These are phyloP conservation scores for Fraxinus latifolia DNA, from an alignment of 305 asterid genomes.

Conservation along the genomic window DNA sequence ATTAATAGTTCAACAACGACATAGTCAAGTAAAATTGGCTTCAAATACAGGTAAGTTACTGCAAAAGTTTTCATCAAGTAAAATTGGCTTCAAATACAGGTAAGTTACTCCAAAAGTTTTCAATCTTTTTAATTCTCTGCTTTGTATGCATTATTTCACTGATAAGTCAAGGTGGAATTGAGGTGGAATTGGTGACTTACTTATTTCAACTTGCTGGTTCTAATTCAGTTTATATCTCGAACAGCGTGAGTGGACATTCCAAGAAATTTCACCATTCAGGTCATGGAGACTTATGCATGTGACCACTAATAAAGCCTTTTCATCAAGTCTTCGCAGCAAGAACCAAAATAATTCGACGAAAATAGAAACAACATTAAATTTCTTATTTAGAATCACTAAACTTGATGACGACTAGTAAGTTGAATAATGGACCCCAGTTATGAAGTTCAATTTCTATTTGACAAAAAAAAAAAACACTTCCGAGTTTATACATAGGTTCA, in stretches of 20 bases:
- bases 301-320: neutral
- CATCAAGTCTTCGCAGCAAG: neutral
- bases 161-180: neutral
- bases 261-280: neutral
- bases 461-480: neutral
- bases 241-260: neutral
- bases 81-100: neutral
- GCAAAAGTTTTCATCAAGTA: neutral
- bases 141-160: neutral
- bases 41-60: neutral
- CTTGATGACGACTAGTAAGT: neutral
- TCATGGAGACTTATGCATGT: neutral
- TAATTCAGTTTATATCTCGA: neutral
- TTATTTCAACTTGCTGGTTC: neutral
- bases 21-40: neutral
- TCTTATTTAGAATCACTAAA: neutral
- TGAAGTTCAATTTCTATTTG: neutral
- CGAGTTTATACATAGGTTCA: slow-evolving; percentile 19
- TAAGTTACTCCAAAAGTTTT: neutral
- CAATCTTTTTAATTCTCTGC: neutral
- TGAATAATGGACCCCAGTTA: neutral
- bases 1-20: neutral
- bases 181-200: neutral
- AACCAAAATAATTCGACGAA: neutral
- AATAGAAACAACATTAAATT: neutral